Evolutionary conservation across 352 stramenopile species (phyloP).

Genomic region (Phytophthora capsici): DNA sequence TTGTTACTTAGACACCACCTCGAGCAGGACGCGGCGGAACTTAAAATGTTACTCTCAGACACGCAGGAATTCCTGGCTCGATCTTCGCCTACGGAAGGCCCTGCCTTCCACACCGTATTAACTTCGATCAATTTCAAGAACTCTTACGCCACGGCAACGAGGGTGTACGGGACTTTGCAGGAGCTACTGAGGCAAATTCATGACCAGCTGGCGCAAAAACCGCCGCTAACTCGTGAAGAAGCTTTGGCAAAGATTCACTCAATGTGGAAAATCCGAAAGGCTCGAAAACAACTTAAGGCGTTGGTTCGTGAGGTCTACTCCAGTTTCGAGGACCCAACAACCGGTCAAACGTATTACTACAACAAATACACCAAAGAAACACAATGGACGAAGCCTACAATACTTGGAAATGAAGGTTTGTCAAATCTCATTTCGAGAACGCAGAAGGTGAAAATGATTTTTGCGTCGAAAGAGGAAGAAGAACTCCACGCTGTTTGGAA

Average conservation of each 20-base stretch:
- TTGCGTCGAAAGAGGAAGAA: constrained; percentile 33
- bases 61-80: constrained; percentile 46
- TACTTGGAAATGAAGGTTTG: constrained; percentile 41
- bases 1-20: constrained; percentile 56
- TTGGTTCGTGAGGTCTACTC: constrained; percentile 69
- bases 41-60: constrained; percentile 59
- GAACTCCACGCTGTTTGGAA: constrained; percentile 35
- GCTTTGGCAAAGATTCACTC: constrained; percentile 71
- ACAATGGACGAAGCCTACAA: constrained; percentile 70
- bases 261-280: constrained; percentile 77
- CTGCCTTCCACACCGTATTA: background rate
- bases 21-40: constrained; percentile 68
- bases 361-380: constrained; percentile 74
- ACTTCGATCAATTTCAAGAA: constrained; percentile 52
- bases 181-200: constrained; percentile 54
- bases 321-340: constrained; percentile 62
- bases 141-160: constrained; percentile 41
- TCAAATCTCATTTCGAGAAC: constrained; percentile 4
- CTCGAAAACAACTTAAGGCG: constrained; percentile 69
- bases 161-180: constrained; percentile 52
- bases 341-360: constrained; percentile 80
- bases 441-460: constrained; percentile 11
- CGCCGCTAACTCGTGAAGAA: constrained; percentile 56
- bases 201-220: constrained; percentile 50
- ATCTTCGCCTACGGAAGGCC: constrained; percentile 14